Base-by-base conservation (phyloP, 768 basidiomycete genomes). In the Tylopilus sp. region DNA sequence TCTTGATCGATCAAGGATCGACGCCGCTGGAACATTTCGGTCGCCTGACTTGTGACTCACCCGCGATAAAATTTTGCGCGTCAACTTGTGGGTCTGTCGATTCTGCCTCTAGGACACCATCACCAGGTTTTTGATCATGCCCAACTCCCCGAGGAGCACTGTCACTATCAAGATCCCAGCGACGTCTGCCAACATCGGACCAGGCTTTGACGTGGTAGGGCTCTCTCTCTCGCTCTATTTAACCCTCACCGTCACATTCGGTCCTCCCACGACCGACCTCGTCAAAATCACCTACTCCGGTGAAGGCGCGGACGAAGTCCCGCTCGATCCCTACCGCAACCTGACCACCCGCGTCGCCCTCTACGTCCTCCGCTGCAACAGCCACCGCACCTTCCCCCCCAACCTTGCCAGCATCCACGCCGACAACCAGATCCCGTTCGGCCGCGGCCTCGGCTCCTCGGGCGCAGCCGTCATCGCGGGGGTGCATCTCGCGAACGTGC, bases 381-480 rank as follows among this genome's bases (percentile, higher is more conserved):
- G 69, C 55, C 80, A 91, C 59, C 68, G 73, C 39, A 75, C 77
- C 25, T 95, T 98, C 71, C 95, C 95, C 21, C 74, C 83, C 2
- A 77, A 80, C 44, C 76, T 98, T 64, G 21, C 43, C 54, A 68
- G 65, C 62, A 84, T 99, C 63, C 84, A 88, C 63, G 86, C 78
- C 33, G 72, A 87, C 69, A 99, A 99, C 70, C 82, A 95, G 70
- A 98, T 99, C 61, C 97, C 97, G 2, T 99, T 99, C 65, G 95
- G 97, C 12, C 88, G 97, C 48, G 97, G 97, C 11, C 78, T 99
- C 44, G 97, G 97, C 43, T 98, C 95, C 0, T 98, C 97, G 1
- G 95, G 95, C 13, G 97, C 97, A 4, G 95, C 97, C n/a, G 97
- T 99, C 61, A 90, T 99, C 62, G 95, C 94, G 1, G 97, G 97